phyloP scores from a whole-genome alignment of 805 yeast species.

The Lachancea mirantina region DNA sequence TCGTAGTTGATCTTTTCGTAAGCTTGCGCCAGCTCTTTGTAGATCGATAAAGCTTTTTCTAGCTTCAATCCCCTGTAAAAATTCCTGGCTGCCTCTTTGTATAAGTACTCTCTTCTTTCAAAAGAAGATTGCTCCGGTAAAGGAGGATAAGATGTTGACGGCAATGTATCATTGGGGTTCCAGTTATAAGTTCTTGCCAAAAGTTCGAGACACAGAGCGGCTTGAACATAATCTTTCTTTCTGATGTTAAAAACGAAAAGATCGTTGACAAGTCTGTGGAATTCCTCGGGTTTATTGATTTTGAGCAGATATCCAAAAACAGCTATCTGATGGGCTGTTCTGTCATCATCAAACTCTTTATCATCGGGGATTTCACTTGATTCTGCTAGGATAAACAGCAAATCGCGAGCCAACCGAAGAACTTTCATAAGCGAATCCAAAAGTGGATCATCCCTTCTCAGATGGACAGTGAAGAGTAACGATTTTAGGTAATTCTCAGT shows the following conservation, averaged over 20 bases:
- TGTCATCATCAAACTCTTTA: slow-evolving; percentile 78
- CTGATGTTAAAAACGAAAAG: slow-evolving; percentile 58
- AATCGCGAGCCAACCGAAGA: slow-evolving; percentile 49
- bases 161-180: slow-evolving; percentile 52
- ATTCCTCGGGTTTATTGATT: slow-evolving; percentile 71
- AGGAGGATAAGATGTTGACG: slow-evolving; percentile 54
- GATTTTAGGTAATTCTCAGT: slow-evolving; percentile 17
- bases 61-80: slow-evolving; percentile 64
- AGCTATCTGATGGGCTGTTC: slow-evolving; percentile 71
- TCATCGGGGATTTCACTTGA: slow-evolving; percentile 70
- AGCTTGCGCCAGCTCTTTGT: slow-evolving; percentile 68
- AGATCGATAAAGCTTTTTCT: slow-evolving; percentile 73
- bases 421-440: slow-evolving; percentile 43
- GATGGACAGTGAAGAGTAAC: slow-evolving; percentile 15
- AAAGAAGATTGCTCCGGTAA: slow-evolving; percentile 78
- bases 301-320: slow-evolving; percentile 70
- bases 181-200: slow-evolving; percentile 72
- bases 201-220: slow-evolving; percentile 72
- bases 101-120: slow-evolving; percentile 68
- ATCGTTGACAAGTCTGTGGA: slow-evolving; percentile 70
- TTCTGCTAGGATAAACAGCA: slow-evolving; percentile 58
- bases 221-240: slow-evolving; percentile 66
- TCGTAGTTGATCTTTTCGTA: slow-evolving; percentile 70
- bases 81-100: slow-evolving; percentile 61
- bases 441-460: slow-evolving; percentile 55